phyloP scores from a whole-genome alignment of 495 filamentous ascomycete genomes.

The Symbiotaphrina buchneri region DNA sequence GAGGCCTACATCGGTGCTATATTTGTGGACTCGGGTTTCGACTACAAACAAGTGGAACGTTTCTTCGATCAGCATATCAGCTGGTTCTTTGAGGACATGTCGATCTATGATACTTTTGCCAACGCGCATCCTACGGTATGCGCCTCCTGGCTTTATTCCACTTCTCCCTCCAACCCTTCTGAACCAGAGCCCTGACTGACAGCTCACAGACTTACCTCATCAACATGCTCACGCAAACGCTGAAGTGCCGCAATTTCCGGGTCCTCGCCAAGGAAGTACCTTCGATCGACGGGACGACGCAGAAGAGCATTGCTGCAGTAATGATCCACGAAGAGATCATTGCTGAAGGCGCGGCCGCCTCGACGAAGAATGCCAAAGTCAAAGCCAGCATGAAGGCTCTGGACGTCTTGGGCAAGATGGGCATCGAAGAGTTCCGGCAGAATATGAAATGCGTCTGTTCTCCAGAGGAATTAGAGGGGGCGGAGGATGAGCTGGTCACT shows the following conservation, averaged over 20 bases:
- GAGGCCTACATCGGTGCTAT: slow-evolving; percentile 80
- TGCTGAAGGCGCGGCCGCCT: slow-evolving; percentile 34
- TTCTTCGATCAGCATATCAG: slow-evolving; percentile 58
- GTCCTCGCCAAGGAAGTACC: slow-evolving; percentile 27
- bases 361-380: slow-evolving; percentile 47
- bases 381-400: slow-evolving; percentile 48
- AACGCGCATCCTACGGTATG: slow-evolving; percentile 59
- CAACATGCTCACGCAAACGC: slow-evolving; percentile 22
- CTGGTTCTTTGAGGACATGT: slow-evolving; percentile 74
- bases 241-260: slow-evolving; percentile 30
- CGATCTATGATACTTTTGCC: slow-evolving; percentile 70
- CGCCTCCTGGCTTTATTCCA: slow-evolving; percentile 5
- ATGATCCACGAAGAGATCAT: slow-evolving; percentile 52
- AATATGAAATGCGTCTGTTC: slow-evolving; percentile 46
- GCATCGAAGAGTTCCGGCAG: slow-evolving; percentile 30
- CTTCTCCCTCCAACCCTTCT: slow-evolving; percentile 6
- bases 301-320: slow-evolving; percentile 42
- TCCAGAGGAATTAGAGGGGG: slow-evolving; percentile 1
- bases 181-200: not conserved
- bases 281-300: slow-evolving; percentile 11
- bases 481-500: not conserved
- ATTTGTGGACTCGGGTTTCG: slow-evolving; percentile 76
- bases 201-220: slow-evolving; percentile 32
- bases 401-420: slow-evolving; percentile 29
- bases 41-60: slow-evolving; percentile 43